Evolutionary conservation across 164 flowering plant species (phyloP).

Genomic region (Stephania cephalantha): DNA sequence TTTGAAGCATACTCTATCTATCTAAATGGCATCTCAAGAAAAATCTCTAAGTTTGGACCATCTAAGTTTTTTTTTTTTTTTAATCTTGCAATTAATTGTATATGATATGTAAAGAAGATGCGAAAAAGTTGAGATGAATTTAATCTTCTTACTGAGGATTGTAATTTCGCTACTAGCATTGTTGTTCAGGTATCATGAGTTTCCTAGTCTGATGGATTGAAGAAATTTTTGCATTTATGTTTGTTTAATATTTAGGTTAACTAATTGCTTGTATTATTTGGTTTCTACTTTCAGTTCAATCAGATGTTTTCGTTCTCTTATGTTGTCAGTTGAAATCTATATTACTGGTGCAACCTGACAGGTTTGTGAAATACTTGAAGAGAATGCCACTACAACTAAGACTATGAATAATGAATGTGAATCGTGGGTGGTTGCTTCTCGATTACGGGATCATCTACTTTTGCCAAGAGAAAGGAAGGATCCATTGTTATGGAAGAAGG

Average conservation of each 20-base stretch:
- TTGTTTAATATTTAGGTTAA: no score
- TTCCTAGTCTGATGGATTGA: not conserved
- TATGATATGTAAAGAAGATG: no score
- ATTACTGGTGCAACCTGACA: slow-evolving; percentile 20
- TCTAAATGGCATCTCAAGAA: no score
- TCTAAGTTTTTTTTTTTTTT: no score
- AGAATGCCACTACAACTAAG: slow-evolving; percentile 57
- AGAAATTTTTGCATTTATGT: not conserved
- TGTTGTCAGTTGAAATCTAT: not conserved
- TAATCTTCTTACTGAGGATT: no score
- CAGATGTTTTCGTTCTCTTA: not conserved
- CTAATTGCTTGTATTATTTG: no score
- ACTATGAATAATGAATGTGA: slow-evolving; percentile 40
- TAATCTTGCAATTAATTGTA: no score
- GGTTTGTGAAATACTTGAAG: slow-evolving; percentile 96
- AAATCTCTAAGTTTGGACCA: no score
- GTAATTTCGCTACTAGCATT: no score
- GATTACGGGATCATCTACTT: slow-evolving; percentile 86
- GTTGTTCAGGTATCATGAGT: not conserved
- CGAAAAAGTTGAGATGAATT: no score
- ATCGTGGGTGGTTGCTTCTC: slow-evolving; percentile 85
- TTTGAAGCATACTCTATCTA: no score
- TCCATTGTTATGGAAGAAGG: slow-evolving; percentile 77
- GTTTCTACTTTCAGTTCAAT: not conserved
- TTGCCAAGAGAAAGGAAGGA: slow-evolving; percentile 77